A percentile compares a stretch with the other conserved stretches of the same genome.
phyloP scores from a whole-genome alignment of 2,329 filamentous ascomycete species.

The Fusarium albosuccineum region DNA sequence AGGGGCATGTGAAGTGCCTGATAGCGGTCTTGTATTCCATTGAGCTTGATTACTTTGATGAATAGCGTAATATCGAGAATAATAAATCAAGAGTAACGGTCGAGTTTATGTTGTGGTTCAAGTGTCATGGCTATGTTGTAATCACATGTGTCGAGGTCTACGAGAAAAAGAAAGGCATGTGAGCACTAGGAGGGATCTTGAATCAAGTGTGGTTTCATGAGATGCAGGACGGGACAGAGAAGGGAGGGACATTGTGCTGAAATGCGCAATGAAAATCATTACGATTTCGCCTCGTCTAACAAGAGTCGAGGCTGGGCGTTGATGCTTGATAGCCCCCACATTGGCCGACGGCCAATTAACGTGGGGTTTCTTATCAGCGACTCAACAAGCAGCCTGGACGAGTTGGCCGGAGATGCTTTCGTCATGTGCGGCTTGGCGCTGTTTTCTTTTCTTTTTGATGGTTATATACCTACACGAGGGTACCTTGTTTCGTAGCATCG shows the following conservation, averaged over 20 bases:
- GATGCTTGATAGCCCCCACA: slow-evolving; percentile 41
- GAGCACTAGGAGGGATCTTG: background rate
- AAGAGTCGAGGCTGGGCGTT: slow-evolving; percentile 27
- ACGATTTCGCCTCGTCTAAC: slow-evolving; percentile 1
- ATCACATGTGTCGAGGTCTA: too few species aligned
- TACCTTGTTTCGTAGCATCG: background rate
- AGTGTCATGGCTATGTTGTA: background rate
- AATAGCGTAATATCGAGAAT: background rate
- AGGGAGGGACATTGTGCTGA: too few species aligned
- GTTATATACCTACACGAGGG: too few species aligned
- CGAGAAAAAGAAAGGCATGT: slow-evolving; percentile 5
- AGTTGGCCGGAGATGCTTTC: slow-evolving; percentile 14
- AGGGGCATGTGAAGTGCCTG: too few species aligned
- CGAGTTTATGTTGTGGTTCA: background rate
- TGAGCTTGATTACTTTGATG: background rate
- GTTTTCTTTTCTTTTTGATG: slow-evolving; percentile 30
- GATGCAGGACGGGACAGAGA: background rate
- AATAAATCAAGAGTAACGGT: slow-evolving; percentile 1
- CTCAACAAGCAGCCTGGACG: slow-evolving; percentile 11
- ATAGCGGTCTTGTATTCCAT: background rate
- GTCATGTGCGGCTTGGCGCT: slow-evolving; percentile 25
- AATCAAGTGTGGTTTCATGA: slow-evolving; percentile 2
- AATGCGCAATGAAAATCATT: too few species aligned
- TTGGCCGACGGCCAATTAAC: slow-evolving; percentile 40
- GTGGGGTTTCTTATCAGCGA: slow-evolving; percentile 45